Percentiles rank a stretch among this genome's conserved stretches.
Evolutionary conservation across 2,329 filamentous ascomycete species (phyloP).

Genomic region (Samsoniella hepiali): DNA sequence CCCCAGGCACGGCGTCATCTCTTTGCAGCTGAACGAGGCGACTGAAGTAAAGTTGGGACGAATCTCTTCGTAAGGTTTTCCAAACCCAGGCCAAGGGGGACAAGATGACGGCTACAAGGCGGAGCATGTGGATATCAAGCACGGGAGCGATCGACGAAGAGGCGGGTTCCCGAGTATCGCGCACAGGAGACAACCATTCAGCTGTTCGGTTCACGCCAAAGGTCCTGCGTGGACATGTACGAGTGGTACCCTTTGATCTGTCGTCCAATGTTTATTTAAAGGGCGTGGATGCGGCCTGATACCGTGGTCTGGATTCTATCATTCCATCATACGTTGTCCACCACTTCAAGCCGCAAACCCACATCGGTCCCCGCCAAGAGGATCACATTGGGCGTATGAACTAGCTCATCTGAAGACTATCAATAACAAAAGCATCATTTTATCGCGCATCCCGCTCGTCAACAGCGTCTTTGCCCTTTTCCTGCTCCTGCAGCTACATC

Average conservation of each 20-base stretch:
- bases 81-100: neutral
- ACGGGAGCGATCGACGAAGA: conserved; percentile 14
- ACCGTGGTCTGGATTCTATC: neutral
- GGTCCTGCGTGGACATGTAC: neutral
- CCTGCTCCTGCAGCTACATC: neutral
- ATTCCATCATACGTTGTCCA: neutral
- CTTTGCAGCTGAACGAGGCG: neutral
- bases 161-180: conserved; percentile 3
- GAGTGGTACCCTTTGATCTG: neutral
- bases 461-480: neutral
- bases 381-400: neutral
- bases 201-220: neutral
- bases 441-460: neutral
- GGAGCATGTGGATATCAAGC: conserved; percentile 15
- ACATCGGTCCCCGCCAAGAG: conserved; percentile 12
- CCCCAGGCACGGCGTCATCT: neutral
- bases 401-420: neutral
- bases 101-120: conserved; percentile 13
- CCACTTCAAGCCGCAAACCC: conserved; percentile 10
- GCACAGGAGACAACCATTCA: neutral
- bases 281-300: neutral
- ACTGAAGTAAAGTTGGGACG: neutral
- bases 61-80: neutral
- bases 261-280: neutral
- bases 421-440: neutral